Evolutionary conservation across 2,329 filamentous ascomycete species (phyloP), one percentile per base, ranked within the genome.

Genomic region (Fusarium staphyleae): DNA sequence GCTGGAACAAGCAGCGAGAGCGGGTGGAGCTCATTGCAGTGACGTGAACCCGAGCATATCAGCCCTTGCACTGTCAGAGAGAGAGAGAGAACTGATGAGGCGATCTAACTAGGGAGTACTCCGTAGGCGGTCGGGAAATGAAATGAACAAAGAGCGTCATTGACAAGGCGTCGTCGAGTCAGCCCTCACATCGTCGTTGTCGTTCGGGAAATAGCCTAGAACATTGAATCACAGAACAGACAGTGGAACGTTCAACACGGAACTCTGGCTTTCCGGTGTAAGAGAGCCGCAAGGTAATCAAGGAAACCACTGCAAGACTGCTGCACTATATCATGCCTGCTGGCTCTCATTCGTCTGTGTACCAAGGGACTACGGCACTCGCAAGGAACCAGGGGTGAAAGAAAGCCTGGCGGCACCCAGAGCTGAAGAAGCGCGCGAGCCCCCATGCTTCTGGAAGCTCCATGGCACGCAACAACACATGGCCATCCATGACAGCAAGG

Each of bases 81-180:
- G 35, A 18, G 33, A 14, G 5, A 4, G 35, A 57, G 48, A 24
- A 24, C 22, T 30, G 13, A 35, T 10, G 7, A 18, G 15, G 33
- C 39, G 55, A 50, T 54, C 50, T 62, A n/a, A n/a, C n/a, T n/a
- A n/a, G n/a, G n/a, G n/a, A n/a, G n/a, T n/a, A n/a, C n/a, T n/a
- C n/a, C n/a, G n/a, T n/a, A n/a, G 60, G 58, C 51, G 42, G n/a
- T 33, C 15, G 18, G 51, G 57, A 57, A 61, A 61, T 61, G 57
- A 57, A 61, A 61, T 61, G 57, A 61, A 50, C 50, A 52, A 53
- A 50, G 46, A 48, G 58, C 51, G 44, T 61, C 56, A 61, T 54
- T 49, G 51, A 35, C 42, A 49, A 55, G 47, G 42, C 51, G 33
- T 47, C 43, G 44, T 47, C 43, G 44, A 65, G 60, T 56, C 61